Percentiles rank a stretch among this genome's conserved stretches.
These are phyloP conservation scores for Cucumis melo DNA, from an alignment of 306 rosid genomes.

Conservation along the genomic window DNA sequence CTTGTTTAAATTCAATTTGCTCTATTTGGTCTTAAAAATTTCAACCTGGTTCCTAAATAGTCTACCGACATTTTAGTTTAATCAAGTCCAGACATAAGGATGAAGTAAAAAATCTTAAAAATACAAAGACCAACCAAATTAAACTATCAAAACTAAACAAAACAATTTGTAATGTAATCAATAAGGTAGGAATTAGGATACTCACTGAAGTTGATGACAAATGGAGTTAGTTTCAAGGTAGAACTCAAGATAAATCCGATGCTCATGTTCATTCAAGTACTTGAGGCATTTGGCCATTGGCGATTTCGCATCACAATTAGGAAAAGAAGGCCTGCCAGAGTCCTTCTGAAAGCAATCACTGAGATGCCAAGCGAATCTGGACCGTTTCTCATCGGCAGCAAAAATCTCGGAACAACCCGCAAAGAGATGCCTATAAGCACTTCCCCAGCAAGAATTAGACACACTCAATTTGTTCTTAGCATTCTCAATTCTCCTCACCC, in stretches of 20 bases:
- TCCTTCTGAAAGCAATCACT: slow-evolving; percentile 84
- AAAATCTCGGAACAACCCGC: slow-evolving; percentile 58
- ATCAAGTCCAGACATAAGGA: neutral
- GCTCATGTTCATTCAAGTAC: slow-evolving; percentile 39
- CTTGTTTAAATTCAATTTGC: neutral
- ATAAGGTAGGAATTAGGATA: neutral
- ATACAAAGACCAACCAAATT: neutral
- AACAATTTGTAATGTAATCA: neutral
- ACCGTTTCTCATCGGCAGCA: slow-evolving; percentile 47
- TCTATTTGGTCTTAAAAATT: neutral
- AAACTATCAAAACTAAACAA: neutral
- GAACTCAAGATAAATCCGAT: slow-evolving; percentile 63
- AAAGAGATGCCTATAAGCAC: slow-evolving; percentile 50
- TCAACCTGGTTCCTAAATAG: neutral
- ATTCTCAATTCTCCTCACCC: slow-evolving; percentile 28
- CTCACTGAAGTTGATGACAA: slow-evolving; percentile 59
- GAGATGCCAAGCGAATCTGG: slow-evolving; percentile 80
- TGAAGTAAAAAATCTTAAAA: too few relatives aligned
- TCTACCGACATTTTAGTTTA: neutral
- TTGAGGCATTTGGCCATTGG: slow-evolving; percentile 34
- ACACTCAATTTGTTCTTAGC: slow-evolving; percentile 38
- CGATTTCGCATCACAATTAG: slow-evolving; percentile 39
- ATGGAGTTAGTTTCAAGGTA: slow-evolving; percentile 78
- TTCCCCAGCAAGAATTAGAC: slow-evolving; percentile 58
- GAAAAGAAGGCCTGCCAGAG: slow-evolving; percentile 54